These are phyloP conservation scores for Aspergillus heteromorphus DNA, from an alignment of 495 filamentous ascomycete species.

Conservation along the genomic window DNA sequence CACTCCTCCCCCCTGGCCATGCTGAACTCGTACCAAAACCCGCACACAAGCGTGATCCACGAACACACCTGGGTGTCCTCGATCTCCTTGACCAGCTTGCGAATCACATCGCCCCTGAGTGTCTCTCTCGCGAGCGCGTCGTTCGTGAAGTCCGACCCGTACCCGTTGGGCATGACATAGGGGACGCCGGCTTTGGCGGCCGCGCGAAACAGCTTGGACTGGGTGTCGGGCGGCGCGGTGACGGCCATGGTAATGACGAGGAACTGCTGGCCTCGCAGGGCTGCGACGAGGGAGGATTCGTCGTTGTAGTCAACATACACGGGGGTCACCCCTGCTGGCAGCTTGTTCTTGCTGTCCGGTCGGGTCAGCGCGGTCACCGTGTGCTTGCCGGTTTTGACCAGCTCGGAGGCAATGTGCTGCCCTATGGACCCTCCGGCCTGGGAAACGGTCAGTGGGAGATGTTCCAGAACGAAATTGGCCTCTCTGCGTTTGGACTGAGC, in stretches of 20 bases:
- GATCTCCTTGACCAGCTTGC: constrained; percentile 25
- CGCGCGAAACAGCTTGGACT: constrained; percentile 51
- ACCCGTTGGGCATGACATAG: constrained; percentile 61
- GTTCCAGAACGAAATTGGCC: not conserved
- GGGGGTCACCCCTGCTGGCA: constrained; percentile 43
- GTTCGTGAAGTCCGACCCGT: constrained; percentile 33
- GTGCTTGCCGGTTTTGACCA: constrained; percentile 47
- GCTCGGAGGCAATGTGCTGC: constrained; percentile 41
- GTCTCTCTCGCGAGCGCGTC: constrained; percentile 12
- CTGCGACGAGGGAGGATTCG: constrained; percentile 37
- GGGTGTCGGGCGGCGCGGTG: constrained; percentile 38
- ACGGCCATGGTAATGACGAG: constrained; percentile 56
- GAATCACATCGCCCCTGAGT: constrained; percentile 11
- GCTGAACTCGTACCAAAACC: constrained; percentile 53
- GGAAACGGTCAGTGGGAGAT: not conserved
- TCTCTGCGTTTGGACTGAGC: not conserved
- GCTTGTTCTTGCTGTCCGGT: constrained; percentile 31
- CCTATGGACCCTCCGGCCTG: constrained; percentile 58
- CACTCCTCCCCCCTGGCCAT: constrained; percentile 23
- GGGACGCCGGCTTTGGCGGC: constrained; percentile 58
- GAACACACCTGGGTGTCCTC: constrained; percentile 35
- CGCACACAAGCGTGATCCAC: constrained; percentile 47
- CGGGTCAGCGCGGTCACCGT: constrained; percentile 53
- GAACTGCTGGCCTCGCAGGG: constrained; percentile 49
- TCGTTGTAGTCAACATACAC: constrained; percentile 46